These are phyloP conservation scores for Phialophora tarda DNA, from an alignment of 2,329 filamentous ascomycete genomes.

Conservation along the genomic window DNA sequence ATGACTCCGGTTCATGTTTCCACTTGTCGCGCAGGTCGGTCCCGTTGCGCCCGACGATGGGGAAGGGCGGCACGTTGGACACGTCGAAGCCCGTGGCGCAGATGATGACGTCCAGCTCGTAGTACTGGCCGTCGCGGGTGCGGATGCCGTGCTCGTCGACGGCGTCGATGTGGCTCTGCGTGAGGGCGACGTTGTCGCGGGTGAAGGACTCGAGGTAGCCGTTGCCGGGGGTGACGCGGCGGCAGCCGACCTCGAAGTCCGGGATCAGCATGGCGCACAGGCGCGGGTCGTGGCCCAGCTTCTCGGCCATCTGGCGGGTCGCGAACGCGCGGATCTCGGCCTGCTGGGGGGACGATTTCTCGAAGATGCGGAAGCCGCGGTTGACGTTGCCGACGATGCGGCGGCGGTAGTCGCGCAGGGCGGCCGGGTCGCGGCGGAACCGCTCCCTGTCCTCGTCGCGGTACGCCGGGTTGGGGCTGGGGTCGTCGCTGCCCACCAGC, in stretches of 20 bases:
- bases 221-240: constrained; percentile 57
- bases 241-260: constrained; percentile 49
- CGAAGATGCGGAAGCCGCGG: constrained; percentile 31
- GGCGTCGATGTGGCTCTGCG: constrained; percentile 43
- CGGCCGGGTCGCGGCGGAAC: constrained; percentile 40
- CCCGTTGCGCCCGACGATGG: constrained; percentile 26
- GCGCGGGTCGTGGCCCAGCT: constrained; percentile 35
- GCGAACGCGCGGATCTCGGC: constrained; percentile 26
- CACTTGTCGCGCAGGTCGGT: constrained; percentile 42
- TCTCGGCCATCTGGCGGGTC: constrained; percentile 29
- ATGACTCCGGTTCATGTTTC: constrained; percentile 41
- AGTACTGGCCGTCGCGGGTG: constrained; percentile 26
- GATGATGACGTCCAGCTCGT: constrained; percentile 18
- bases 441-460: constrained; percentile 43
- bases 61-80: constrained; percentile 25
- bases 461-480: constrained; percentile 37
- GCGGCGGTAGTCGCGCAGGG: constrained; percentile 47
- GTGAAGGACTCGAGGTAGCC: constrained; percentile 58
- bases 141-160: constrained; percentile 44
- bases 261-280: constrained; percentile 40
- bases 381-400: constrained; percentile 40
- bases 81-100: constrained; percentile 28
- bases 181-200: constrained; percentile 47
- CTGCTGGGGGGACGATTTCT: constrained; percentile 18
- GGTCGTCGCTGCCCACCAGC: constrained; percentile 37